Percentiles rank a stretch among this genome's conserved stretches.
Conservation (phyloP, 176 grass and related monocot species). For the Oryza brachyantha region DNA sequence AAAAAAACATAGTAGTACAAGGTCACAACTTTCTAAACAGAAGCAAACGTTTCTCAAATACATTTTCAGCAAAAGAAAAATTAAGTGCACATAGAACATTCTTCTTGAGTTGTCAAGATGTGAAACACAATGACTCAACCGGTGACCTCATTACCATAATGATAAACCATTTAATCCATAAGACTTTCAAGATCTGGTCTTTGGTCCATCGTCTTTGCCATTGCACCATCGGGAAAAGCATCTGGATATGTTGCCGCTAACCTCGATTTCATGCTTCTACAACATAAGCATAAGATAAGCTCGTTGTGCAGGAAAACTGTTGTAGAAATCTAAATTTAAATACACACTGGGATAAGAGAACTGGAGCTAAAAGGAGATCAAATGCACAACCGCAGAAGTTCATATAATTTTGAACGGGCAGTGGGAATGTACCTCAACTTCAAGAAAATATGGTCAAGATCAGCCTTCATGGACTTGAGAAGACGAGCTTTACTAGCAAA, state of each 20-base stretch:
- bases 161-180: conserved; percentile 27
- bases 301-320: background rate
- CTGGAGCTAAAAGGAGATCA: background rate
- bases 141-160: background rate
- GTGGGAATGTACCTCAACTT: conserved; percentile 50
- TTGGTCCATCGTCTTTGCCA: conserved; percentile 56
- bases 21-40: background rate
- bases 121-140: background rate
- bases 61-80: background rate
- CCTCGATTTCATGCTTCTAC: conserved; percentile 78
- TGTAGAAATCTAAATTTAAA: background rate
- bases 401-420: background rate
- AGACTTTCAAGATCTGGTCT: conserved; percentile 84
- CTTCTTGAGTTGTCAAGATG: background rate
- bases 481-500: conserved; percentile 69
- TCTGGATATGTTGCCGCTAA: conserved; percentile 82
- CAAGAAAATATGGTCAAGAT: conserved; percentile 83
- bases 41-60: background rate
- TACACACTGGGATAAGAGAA: background rate
- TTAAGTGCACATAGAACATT: background rate
- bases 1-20: background rate
- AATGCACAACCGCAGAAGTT: background rate
- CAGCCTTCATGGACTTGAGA: conserved; percentile 81
- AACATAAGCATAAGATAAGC: background rate
- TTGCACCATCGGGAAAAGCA: conserved; percentile 65